Evolutionary conservation across 2,329 filamentous ascomycete species (phyloP), one percentile per base, ranked within the genome.

Genomic region (Neobulgaria alba): DNA sequence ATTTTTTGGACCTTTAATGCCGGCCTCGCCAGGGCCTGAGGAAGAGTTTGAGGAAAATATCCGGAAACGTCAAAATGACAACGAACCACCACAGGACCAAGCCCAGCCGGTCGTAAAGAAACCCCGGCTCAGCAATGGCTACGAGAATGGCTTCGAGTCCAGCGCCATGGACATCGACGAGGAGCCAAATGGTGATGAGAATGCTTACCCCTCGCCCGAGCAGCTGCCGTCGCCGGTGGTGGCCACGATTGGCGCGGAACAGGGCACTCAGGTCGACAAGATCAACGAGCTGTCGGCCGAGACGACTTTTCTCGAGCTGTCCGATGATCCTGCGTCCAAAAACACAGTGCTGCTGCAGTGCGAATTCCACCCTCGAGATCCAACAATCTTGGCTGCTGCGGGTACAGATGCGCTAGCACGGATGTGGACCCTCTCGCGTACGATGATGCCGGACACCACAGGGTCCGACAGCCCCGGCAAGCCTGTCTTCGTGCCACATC

Each of bases 391-490:
- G 69, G 77, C 76, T 62, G 76, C 75, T 68, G 76, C 74, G 66
- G 77, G 77, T 56, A 80, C 75, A 61, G 77, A 81, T 68, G 75
- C 77, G 64, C 75, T 81, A 75, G 77, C 77, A 68, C 76, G 77
- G 50, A 69, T 81, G 64, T 81, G 77, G 77, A 79, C 73, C 48
- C 62, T 81, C 53, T 71, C 72, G 60, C 72, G 71, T 69, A 26
- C 12, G 7, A 26, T 26, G 23, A 67, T 42, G 21, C 40, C 66
- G 58, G 63, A 68, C 54, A 64, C 65, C 52, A 56, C 66, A 46
- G 63, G 64, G 38, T 54, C 59, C n/a, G 58, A 58, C 57, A 40
- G 64, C 68, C 63, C 51, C 42, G 46, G 46, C 53, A 47, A 61
- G 61, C 47, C 64, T 29, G 40, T 39, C 14, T 45, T 46, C 33